phyloP scores from a whole-genome alignment of 768 basidiomycete genomes.

The Tulasnella calospora region DNA sequence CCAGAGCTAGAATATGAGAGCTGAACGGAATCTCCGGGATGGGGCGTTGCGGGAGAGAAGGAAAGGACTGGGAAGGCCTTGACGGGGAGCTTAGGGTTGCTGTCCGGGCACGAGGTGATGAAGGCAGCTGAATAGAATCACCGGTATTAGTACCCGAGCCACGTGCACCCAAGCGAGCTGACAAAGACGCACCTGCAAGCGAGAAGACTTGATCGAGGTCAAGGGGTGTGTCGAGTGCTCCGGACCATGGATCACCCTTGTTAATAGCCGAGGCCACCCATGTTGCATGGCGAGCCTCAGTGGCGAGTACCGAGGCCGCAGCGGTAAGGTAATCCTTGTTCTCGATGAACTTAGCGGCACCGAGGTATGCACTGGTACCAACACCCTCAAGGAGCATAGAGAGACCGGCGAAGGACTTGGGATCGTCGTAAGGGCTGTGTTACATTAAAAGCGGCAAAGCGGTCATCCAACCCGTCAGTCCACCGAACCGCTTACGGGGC shows the following conservation, averaged over 20 bases:
- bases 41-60: conserved; percentile 31
- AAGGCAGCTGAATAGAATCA: conserved; percentile 37
- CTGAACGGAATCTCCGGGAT: conserved; percentile 31
- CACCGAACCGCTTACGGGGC: neutral
- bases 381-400: conserved; percentile 55
- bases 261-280: conserved; percentile 54
- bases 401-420: conserved; percentile 47
- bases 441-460: neutral
- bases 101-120: conserved; percentile 50
- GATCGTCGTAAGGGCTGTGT: conserved; percentile 44
- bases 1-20: conserved; percentile 33
- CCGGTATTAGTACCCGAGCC: neutral
- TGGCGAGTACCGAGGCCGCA: conserved; percentile 58
- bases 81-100: conserved; percentile 50
- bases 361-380: conserved; percentile 54
- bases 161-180: too few relatives aligned
- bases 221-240: conserved; percentile 51
- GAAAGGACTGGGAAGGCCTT: conserved; percentile 51
- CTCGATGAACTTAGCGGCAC: conserved; percentile 47
- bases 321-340: conserved; percentile 47
- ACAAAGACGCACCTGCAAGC: conserved; percentile 37
- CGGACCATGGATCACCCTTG: conserved; percentile 50
- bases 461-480: neutral
- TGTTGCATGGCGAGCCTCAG: conserved; percentile 59
- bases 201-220: conserved; percentile 46